Evolutionary conservation across 768 basidiomycete genomes (phyloP), one percentile per base, ranked within the genome.

Genomic region (Lentinus tigrinus): DNA sequence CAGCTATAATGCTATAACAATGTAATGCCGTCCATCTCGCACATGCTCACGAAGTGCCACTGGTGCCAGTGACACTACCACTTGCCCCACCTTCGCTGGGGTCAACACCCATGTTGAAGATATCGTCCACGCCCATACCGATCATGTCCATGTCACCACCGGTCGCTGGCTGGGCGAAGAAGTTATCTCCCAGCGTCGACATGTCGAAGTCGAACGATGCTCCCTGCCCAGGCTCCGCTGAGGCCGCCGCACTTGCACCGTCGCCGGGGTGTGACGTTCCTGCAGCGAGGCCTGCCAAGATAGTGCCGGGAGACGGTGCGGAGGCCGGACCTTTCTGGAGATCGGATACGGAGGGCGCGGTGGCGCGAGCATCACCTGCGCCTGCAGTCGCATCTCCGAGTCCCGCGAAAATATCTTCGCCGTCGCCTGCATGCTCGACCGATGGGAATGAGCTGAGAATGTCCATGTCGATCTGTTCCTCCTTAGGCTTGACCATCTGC

Each of bases 91-190:
- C 37, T 5, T 31, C 21, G 37, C 7, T 27, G 16, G 57, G 28
- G 21, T 52, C 42, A 13, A 39, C 53, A 5, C 24, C 72, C 72
- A 84, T 79, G 46, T 73, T 75, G 65, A 85, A 69, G 50, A 86
- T 74, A 17, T 77, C 75, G 43, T 82, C 81, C 81, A 87, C 81
- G 62, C 82, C 82, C 47, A n/a, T n/a, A n/a, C n/a, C n/a, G n/a
- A 69, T 70, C 60, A 84, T 76, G 58, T 72, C 75, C 70, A 84
- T 75, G 36, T 76, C 81, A 5, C 73, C n/a, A 42, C 72, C 69
- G 44, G 70, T 59, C 28, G 70, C 61, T 52, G 73, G 67, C 1
- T 69, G 70, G 61, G 80, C 80, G 58, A 82, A 81, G 48, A 84
- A 81, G 38, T 72, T 72, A 24, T 75, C 63, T 52, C 73, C 72